Conservation (phyloP, 2,329 filamentous ascomycete species). For the Alternaria sp. region DNA sequence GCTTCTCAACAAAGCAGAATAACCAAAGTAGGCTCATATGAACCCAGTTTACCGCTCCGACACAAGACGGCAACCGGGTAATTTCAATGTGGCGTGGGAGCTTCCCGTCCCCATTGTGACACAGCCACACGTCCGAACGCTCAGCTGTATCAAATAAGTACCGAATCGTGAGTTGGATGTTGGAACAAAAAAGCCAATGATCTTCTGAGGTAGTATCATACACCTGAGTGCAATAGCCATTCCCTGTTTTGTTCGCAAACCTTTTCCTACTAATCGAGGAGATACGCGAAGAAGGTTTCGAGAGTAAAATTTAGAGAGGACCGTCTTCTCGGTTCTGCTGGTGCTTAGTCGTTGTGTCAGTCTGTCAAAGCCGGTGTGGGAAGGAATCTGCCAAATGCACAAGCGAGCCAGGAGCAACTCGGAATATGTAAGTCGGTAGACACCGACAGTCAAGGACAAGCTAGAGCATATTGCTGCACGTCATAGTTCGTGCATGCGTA, state of each 20-base stretch:
- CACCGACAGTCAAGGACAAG: background rate
- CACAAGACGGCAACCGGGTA: background rate
- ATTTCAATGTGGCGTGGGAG: background rate
- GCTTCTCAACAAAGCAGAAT: constrained; percentile 11
- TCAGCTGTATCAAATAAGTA: background rate
- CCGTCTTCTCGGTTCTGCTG: background rate
- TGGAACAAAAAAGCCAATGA: background rate
- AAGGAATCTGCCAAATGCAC: background rate
- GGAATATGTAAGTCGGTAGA: background rate
- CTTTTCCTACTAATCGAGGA: background rate
- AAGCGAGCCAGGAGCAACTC: background rate
- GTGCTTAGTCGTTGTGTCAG: background rate
- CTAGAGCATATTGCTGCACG: constrained; percentile 12
- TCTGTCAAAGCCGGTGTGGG: background rate
- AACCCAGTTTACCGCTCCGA: background rate
- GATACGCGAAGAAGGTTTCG: background rate
- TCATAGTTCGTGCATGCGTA: constrained; percentile 12
- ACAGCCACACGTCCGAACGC: background rate
- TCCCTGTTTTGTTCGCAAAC: background rate
- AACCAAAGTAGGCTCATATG: background rate
- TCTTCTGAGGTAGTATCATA: background rate
- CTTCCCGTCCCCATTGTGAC: background rate
- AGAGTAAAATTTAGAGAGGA: background rate
- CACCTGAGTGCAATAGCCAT: background rate
- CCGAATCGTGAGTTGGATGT: background rate